Evolutionary conservation across 441 rosid species (phyloP).

Genomic region (Erodium chrysanthum): DNA sequence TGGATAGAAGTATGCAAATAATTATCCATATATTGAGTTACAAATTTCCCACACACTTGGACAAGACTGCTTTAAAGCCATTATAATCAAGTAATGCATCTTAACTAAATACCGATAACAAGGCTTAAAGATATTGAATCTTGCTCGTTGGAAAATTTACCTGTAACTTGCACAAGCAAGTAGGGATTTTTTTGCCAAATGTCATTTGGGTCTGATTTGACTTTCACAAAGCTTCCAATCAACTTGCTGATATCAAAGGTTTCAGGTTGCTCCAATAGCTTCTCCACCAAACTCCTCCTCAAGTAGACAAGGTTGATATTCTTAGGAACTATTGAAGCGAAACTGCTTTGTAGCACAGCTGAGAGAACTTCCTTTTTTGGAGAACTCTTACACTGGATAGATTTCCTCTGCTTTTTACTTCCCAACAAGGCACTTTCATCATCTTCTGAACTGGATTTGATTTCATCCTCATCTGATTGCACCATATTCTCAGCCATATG

Average conservation of each 20-base stretch:
- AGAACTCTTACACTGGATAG: conserved; percentile 15
- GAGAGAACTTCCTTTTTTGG: conserved; percentile 21
- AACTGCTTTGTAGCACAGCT: conserved; percentile 22
- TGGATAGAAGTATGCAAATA: background rate
- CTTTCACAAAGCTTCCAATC: conserved; percentile 41
- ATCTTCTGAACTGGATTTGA: conserved; percentile 17
- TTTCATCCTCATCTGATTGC: conserved; percentile 21
- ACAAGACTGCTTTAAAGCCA: too few relatives aligned
- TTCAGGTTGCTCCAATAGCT: conserved; percentile 33
- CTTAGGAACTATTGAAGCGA: conserved; percentile 31
- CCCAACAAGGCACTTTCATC: conserved; percentile 2
- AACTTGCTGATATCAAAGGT: conserved; percentile 31
- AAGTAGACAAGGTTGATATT: conserved; percentile 47
- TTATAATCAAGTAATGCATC: background rate
- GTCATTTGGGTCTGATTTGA: conserved; percentile 38
- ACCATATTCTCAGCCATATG: conserved; percentile 39
- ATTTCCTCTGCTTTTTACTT: conserved; percentile 17
- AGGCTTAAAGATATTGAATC: background rate
- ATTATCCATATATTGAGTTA: background rate
- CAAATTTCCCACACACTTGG: too few relatives aligned
- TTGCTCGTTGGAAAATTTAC: conserved; percentile 23
- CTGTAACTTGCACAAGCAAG: conserved; percentile 40
- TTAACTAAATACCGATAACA: background rate
- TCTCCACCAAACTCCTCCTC: conserved; percentile 38
- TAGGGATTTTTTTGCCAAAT: conserved; percentile 31